Evolutionary conservation across 768 basidiomycete species (phyloP).

Genomic region (Termitomyces sp.): DNA sequence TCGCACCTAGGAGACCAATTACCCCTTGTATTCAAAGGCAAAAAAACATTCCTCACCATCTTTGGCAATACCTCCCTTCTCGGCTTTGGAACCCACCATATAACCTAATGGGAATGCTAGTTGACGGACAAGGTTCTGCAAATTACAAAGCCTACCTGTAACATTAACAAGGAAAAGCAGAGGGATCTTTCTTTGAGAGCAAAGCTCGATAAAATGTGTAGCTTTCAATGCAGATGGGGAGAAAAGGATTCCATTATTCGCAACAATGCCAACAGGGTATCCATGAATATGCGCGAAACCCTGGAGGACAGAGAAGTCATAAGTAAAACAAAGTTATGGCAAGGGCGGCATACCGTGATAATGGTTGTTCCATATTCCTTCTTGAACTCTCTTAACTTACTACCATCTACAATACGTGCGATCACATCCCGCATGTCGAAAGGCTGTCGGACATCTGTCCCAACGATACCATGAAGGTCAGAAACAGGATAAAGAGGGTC

Average conservation of each 20-base stretch:
- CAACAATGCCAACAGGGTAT: conserved; percentile 87
- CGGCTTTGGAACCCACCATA: conserved; percentile 96
- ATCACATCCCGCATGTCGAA: conserved; percentile 97
- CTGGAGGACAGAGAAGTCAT: conserved; percentile 28
- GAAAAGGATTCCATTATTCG: conserved; percentile 93
- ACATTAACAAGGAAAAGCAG: conserved; percentile 94
- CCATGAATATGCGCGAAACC: conserved; percentile 90
- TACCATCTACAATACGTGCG: conserved; percentile 87
- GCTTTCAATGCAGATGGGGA: conserved; percentile 93
- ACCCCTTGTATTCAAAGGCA: background rate
- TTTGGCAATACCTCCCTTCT: conserved; percentile 91
- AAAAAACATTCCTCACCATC: conserved; percentile 48
- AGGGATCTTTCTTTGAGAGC: conserved; percentile 87
- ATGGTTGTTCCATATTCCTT: conserved; percentile 91
- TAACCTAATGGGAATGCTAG: conserved; percentile 47
- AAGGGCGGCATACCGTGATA: conserved; percentile 58
- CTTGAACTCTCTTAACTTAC: conserved; percentile 92
- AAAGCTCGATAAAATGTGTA: conserved; percentile 92
- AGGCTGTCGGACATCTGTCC: conserved; percentile 80
- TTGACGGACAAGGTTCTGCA: background rate
- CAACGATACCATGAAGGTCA: conserved; percentile 90
- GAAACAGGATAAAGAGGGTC: conserved; percentile 74
- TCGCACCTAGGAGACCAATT: conserved; percentile 49
- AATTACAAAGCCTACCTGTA: conserved; percentile 47
- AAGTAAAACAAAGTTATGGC: background rate